Conservation (phyloP, 1,284 basidiomycete species). For the Malassezia nana region DNA sequence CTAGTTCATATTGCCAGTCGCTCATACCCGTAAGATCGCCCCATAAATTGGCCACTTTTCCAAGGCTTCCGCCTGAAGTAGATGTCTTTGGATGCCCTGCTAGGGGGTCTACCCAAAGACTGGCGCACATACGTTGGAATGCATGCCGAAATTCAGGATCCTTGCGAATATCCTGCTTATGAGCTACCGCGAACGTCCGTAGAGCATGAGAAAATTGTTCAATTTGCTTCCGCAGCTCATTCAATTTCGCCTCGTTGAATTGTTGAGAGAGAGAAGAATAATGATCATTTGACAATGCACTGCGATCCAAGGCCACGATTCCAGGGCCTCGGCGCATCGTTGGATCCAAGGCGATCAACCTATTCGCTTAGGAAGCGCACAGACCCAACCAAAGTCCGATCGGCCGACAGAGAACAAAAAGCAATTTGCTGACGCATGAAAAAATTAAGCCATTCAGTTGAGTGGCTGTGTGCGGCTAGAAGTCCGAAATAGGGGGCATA, state of each 20-base stretch:
- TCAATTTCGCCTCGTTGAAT: slow-evolving; percentile 66
- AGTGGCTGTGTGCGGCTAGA: neutral
- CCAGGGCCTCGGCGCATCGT: slow-evolving; percentile 53
- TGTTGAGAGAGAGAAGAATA: slow-evolving; percentile 71
- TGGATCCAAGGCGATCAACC: neutral
- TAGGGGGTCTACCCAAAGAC: slow-evolving; percentile 88
- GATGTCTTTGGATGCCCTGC: slow-evolving; percentile 42
- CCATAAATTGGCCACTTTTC: slow-evolving; percentile 70
- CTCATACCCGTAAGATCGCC: slow-evolving; percentile 67
- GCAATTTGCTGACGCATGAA: neutral
- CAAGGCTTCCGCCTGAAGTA: slow-evolving; percentile 21
- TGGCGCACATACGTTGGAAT: slow-evolving; percentile 91
- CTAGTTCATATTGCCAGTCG: slow-evolving; percentile 92
- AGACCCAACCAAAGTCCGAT: neutral
- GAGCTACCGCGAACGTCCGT: slow-evolving; percentile 66
- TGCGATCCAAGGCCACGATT: slow-evolving; percentile 52
- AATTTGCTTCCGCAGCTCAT: slow-evolving; percentile 70
- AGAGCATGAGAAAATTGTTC: slow-evolving; percentile 71
- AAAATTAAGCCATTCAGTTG: neutral
- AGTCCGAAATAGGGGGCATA: neutral
- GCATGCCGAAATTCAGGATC: slow-evolving; percentile 81
- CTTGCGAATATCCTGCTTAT: slow-evolving; percentile 69
- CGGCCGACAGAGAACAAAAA: neutral
- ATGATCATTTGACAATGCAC: slow-evolving; percentile 50
- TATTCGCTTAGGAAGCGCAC: neutral